These are phyloP conservation scores for Nemania sp. DNA, from an alignment of 2,329 filamentous ascomycete species.

Conservation along the genomic window DNA sequence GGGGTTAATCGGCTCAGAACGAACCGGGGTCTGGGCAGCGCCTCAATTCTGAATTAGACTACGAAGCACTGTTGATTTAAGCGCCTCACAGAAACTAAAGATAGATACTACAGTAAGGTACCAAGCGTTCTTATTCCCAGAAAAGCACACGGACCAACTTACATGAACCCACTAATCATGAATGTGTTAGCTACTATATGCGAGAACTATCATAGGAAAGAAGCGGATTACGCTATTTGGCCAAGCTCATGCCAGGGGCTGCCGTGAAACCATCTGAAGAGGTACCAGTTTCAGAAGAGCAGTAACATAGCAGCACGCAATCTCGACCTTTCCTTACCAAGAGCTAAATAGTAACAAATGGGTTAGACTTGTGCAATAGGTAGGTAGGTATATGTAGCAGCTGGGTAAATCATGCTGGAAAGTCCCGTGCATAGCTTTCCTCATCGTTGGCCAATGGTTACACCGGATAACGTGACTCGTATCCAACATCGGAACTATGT, in stretches of 20 bases:
- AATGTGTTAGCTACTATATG: neutral
- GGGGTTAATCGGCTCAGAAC: conserved; percentile 5
- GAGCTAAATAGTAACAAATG: neutral
- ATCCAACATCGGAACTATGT: too few species aligned
- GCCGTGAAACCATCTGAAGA: conserved; percentile 29
- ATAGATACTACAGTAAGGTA: too few species aligned
- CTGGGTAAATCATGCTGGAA: neutral
- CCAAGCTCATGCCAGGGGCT: conserved; percentile 8
- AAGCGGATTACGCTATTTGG: neutral
- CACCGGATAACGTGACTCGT: neutral
- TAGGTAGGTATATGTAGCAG: neutral
- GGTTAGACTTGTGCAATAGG: neutral
- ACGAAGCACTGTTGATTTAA: too few species aligned
- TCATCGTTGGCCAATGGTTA: too few species aligned
- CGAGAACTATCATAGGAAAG: neutral
- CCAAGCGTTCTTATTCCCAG: neutral
- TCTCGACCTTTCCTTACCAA: neutral
- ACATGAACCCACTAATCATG: neutral
- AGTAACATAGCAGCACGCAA: neutral
- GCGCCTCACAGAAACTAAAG: conserved; percentile 3
- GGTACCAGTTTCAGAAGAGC: conserved; percentile 24
- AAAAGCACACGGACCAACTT: neutral
- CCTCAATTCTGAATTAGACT: neutral
- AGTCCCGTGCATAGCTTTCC: neutral
- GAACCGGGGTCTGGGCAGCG: conserved; percentile 5